Evolutionary conservation across 139 green algal species (phyloP).

Genomic region (Pseudopediastrum boryanum): DNA sequence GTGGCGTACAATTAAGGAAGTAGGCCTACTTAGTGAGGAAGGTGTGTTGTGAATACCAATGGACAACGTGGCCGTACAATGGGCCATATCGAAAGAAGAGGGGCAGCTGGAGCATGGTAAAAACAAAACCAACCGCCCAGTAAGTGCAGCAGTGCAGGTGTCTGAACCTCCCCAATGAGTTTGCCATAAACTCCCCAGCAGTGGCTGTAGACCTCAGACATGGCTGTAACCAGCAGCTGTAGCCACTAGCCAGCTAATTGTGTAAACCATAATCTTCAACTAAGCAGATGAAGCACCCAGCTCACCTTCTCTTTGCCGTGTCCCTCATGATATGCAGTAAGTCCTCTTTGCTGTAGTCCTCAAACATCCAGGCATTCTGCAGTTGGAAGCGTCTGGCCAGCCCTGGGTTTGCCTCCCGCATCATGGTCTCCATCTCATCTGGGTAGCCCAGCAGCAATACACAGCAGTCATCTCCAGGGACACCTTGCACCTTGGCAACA

Average conservation of each 20-base stretch:
- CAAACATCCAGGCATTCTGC: slow-evolving; percentile 25
- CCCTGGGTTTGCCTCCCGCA: slow-evolving; percentile 50
- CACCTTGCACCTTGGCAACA: slow-evolving; percentile 55
- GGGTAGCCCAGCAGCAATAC: slow-evolving; percentile 58
- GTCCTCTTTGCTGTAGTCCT: slow-evolving; percentile 51
- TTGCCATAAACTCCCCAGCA: too few species aligned
- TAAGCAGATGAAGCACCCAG: not conserved
- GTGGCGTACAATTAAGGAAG: too few species aligned
- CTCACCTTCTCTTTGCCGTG: slow-evolving; percentile 32
- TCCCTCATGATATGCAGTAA: slow-evolving; percentile 44
- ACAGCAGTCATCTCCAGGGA: slow-evolving; percentile 55
- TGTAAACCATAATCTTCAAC: not conserved
- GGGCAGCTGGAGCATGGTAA: too few species aligned
- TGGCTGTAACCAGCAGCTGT: too few species aligned
- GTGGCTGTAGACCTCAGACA: too few species aligned
- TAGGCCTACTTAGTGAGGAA: too few species aligned
- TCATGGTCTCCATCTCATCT: slow-evolving; percentile 51
- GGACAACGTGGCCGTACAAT: too few species aligned
- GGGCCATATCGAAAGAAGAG: too few species aligned
- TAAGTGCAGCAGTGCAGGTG: too few species aligned
- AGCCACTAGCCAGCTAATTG: not conserved
- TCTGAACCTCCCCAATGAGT: too few species aligned
- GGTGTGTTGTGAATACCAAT: too few species aligned
- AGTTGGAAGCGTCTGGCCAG: slow-evolving; percentile 53
- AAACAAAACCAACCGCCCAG: too few species aligned